Conservation (phyloP, 208 protist species). For the Trypanosoma conorhini region DNA sequence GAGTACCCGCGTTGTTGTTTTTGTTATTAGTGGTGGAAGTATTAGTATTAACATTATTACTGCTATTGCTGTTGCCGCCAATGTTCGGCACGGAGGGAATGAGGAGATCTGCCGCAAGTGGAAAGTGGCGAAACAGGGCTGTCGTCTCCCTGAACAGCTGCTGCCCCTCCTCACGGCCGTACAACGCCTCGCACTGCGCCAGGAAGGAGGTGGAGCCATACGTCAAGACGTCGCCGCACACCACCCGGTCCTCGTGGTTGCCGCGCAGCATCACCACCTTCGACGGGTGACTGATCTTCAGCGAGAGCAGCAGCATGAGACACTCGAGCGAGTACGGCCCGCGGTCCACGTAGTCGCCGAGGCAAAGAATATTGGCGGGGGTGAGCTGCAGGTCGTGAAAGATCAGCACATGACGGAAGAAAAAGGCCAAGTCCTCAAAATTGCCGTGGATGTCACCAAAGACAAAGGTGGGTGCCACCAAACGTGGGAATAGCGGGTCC, state of each 20-base stretch:
- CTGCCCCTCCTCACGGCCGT: slow-evolving; percentile 55
- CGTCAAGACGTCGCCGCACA: slow-evolving; percentile 66
- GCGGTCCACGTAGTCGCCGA: slow-evolving; percentile 85
- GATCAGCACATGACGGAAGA: slow-evolving; percentile 49
- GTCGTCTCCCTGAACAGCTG: slow-evolving; percentile 63
- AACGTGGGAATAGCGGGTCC: slow-evolving; percentile 66
- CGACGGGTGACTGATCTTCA: slow-evolving; percentile 69
- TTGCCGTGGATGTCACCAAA: slow-evolving; percentile 89
- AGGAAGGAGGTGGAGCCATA: slow-evolving; percentile 72
- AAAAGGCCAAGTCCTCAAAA: slow-evolving; percentile 75
- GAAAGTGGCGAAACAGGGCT: slow-evolving; percentile 69
- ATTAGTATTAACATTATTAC: slow-evolving; percentile 12
- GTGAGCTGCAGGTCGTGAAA: slow-evolving; percentile 72
- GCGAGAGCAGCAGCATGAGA: slow-evolving; percentile 70
- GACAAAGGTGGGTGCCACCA: slow-evolving; percentile 60
- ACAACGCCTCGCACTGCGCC: slow-evolving; percentile 61
- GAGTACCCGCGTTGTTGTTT: neutral
- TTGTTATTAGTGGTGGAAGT: slow-evolving; percentile 8
- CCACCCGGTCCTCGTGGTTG: slow-evolving; percentile 85
- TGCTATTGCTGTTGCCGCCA: slow-evolving; percentile 3
- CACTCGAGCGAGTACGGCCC: slow-evolving; percentile 66
- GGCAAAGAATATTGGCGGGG: slow-evolving; percentile 52
- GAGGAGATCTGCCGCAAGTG: slow-evolving; percentile 63
- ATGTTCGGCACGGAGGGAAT: slow-evolving; percentile 49
- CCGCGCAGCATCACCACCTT: slow-evolving; percentile 82